These are phyloP conservation scores for Abrus precatorius DNA, from an alignment of 306 rosid species.

Conservation along the genomic window DNA sequence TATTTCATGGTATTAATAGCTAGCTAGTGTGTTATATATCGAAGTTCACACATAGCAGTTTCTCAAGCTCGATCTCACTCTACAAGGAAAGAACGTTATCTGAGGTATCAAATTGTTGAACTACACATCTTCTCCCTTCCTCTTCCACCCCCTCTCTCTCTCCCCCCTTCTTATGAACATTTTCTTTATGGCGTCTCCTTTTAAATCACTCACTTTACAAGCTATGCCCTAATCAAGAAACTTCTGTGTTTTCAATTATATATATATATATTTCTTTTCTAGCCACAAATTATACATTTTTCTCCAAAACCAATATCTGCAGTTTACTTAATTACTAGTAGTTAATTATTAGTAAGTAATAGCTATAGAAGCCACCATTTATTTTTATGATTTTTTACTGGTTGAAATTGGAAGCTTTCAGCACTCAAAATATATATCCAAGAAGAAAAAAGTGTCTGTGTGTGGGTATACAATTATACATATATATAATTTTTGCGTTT, in stretches of 20 bases:
- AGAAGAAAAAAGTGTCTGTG: not conserved
- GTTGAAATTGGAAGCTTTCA: not conserved
- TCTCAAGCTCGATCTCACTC: constrained; percentile 20
- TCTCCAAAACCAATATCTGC: constrained; percentile 27
- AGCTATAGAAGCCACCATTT: constrained; percentile 7
- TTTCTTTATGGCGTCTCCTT: constrained; percentile 33
- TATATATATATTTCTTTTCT: not conserved
- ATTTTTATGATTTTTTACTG: not conserved
- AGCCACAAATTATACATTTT: not conserved
- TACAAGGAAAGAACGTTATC: constrained; percentile 36
- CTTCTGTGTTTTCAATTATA: constrained; percentile 17
- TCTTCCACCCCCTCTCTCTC: not conserved
- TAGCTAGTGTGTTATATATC: not conserved
- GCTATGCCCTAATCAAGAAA: constrained; percentile 31
- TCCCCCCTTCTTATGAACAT: not conserved
- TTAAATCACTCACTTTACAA: constrained; percentile 6
- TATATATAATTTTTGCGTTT: not conserved
- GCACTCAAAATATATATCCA: not conserved
- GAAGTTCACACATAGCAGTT: not conserved
- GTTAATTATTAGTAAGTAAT: not conserved
- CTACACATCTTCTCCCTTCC: not conserved
- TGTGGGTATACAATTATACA: not conserved
- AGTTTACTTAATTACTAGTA: constrained; percentile 11
- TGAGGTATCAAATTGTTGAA: constrained; percentile 38
- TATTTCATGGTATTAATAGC: constrained; percentile 2